A percentile compares a stretch with the other conserved stretches of the same genome.
Evolutionary conservation across 1,139 yeast species (phyloP).

Genomic region (Candida sojae): DNA sequence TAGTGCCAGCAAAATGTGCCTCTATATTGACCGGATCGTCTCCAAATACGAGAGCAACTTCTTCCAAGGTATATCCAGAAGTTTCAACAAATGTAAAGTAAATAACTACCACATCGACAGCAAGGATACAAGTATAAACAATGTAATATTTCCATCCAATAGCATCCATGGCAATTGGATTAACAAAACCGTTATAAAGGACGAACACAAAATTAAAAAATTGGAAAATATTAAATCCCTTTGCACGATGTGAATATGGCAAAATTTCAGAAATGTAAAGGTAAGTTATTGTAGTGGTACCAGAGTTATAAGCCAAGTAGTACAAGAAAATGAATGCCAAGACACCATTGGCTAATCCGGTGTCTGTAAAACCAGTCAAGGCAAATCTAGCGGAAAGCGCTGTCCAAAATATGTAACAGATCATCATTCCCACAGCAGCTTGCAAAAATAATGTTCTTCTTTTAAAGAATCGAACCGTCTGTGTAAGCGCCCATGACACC

Average conservation of each 20-base stretch:
- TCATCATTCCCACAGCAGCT: slow-evolving; percentile 36
- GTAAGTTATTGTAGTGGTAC: slow-evolving; percentile 34
- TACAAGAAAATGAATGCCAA: slow-evolving; percentile 48
- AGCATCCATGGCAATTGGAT: slow-evolving; percentile 61
- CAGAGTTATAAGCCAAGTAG: slow-evolving; percentile 38
- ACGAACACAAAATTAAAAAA: slow-evolving; percentile 25
- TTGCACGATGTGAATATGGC: slow-evolving; percentile 47
- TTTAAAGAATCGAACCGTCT: slow-evolving; percentile 30
- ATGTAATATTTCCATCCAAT: slow-evolving; percentile 63
- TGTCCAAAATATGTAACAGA: slow-evolving; percentile 42
- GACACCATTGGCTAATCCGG: slow-evolving; percentile 40
- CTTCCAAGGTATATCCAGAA: slow-evolving; percentile 54
- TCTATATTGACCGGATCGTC: slow-evolving; percentile 12
- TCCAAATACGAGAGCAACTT: slow-evolving; percentile 51
- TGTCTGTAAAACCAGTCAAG: slow-evolving; percentile 31
- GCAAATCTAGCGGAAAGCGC: slow-evolving; percentile 38
- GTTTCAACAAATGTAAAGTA: slow-evolving; percentile 52
- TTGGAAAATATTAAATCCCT: slow-evolving; percentile 39
- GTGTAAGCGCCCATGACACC: slow-evolving; percentile 32
- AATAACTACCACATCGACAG: slow-evolving; percentile 37
- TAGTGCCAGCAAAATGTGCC: background rate
- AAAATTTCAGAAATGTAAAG: slow-evolving; percentile 42
- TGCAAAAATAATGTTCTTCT: slow-evolving; percentile 49
- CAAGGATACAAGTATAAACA: slow-evolving; percentile 46
- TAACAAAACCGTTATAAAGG: slow-evolving; percentile 45